phyloP scores from a whole-genome alignment of 2,329 filamentous ascomycete genomes.

The Ophiosphaerella korrae region DNA sequence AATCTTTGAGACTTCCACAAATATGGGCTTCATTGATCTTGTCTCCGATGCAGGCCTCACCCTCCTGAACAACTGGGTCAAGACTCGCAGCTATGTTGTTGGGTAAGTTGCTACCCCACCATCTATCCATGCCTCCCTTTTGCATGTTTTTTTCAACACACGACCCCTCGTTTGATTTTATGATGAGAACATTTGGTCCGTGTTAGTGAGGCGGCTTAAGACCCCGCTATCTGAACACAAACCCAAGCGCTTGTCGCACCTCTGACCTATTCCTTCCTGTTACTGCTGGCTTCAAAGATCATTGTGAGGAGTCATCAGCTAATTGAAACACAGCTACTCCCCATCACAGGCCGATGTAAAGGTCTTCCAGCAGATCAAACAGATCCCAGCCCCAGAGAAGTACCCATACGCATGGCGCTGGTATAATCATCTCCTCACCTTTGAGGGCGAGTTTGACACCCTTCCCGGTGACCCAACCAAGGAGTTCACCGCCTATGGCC shows the following conservation, averaged over 20 bases:
- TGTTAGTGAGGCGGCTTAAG: slow-evolving; percentile 96
- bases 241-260: slow-evolving; percentile 76
- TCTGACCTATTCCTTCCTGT: slow-evolving; percentile 58
- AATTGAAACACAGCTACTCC: slow-evolving; percentile 55
- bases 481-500: slow-evolving; percentile 88
- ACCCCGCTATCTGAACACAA: slow-evolving; percentile 81
- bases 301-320: slow-evolving; percentile 24
- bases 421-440: slow-evolving; percentile 98
- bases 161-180: slow-evolving; percentile 44
- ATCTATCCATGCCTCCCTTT: slow-evolving; percentile 15
- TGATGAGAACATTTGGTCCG: slow-evolving; percentile 94
- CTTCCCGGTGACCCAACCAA: slow-evolving; percentile 91
- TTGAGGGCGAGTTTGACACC: slow-evolving; percentile 88
- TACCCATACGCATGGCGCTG: slow-evolving; percentile 94
- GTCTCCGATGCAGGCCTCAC: slow-evolving; percentile 68
- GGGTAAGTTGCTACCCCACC: slow-evolving; percentile 67
- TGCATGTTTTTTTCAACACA: slow-evolving; percentile 22
- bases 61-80: slow-evolving; percentile 74
- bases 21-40: slow-evolving; percentile 74
- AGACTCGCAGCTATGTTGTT: slow-evolving; percentile 79
- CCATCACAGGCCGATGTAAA: slow-evolving; percentile 96
- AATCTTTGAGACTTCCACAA: slow-evolving; percentile 34
- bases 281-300: slow-evolving; percentile 15
- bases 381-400: slow-evolving; percentile 78
- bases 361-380: slow-evolving; percentile 86